A percentile compares a stretch with the other conserved stretches of the same genome.
phyloP scores from a whole-genome alignment of 805 yeast species.

The Sungouiozyma ichnusensis region DNA sequence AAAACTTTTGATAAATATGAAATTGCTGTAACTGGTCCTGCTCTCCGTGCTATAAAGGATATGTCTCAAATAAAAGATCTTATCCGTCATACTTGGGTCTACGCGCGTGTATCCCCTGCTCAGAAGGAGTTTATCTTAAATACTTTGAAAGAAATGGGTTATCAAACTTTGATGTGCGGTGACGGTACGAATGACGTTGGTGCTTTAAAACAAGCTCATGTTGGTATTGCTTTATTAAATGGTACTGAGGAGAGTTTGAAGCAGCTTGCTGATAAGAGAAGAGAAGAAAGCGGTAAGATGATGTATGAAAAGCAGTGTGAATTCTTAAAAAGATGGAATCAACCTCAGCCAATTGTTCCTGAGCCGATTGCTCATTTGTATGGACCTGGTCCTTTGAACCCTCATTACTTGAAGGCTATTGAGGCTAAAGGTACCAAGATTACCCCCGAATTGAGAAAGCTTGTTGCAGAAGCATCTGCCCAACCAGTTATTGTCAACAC shows the following conservation, averaged over 20 bases:
- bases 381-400: slow-evolving; percentile 92
- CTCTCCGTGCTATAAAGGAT: slow-evolving; percentile 53
- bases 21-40: slow-evolving; percentile 89
- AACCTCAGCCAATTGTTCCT: slow-evolving; percentile 78
- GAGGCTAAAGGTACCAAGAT: slow-evolving; percentile 74
- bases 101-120: slow-evolving; percentile 92
- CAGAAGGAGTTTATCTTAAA: slow-evolving; percentile 89
- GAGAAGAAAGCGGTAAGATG: slow-evolving; percentile 48
- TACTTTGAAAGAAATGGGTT: slow-evolving; percentile 76
- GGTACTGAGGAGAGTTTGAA: slow-evolving; percentile 93
- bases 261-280: slow-evolving; percentile 74
- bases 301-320: slow-evolving; percentile 80
- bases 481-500: slow-evolving; percentile 28
- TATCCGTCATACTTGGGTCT: slow-evolving; percentile 88
- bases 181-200: slow-evolving; percentile 99
- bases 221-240: slow-evolving; percentile 94
- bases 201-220: slow-evolving; percentile 95
- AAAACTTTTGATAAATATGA: slow-evolving; percentile 62
- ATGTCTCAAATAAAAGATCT: slow-evolving; percentile 63
- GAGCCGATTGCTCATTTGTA: slow-evolving; percentile 82
- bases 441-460: slow-evolving; percentile 58
- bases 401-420: slow-evolving; percentile 75
- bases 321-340: slow-evolving; percentile 70
- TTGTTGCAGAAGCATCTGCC: slow-evolving; percentile 43
- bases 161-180: slow-evolving; percentile 96